Conservation (phyloP, 179 eudicot genomes). For the Patellifolia procumbens region DNA sequence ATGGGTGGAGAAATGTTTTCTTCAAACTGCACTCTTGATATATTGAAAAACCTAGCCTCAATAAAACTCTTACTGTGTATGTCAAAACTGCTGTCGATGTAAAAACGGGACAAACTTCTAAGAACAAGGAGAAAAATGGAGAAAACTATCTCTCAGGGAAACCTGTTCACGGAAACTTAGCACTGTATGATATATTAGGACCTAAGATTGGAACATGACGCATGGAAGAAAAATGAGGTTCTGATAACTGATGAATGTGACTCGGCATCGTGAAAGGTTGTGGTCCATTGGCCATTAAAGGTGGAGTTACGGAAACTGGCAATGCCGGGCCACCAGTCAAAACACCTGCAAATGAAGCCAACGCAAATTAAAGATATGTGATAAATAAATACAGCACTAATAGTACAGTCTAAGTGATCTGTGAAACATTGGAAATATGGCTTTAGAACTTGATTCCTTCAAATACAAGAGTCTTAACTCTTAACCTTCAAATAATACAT, state of each 20-base stretch:
- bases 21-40: slow-evolving; percentile 21
- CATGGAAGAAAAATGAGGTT: slow-evolving; percentile 51
- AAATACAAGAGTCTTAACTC: not conserved
- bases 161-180: slow-evolving; percentile 50
- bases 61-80: not conserved
- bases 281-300: slow-evolving; percentile 46
- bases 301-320: slow-evolving; percentile 52
- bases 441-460: not conserved
- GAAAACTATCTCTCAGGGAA: not conserved
- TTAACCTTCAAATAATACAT: not conserved
- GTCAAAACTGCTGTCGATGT: slow-evolving; percentile 19
- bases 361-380: not conserved
- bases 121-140: not conserved
- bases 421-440: not conserved
- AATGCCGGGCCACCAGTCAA: slow-evolving; percentile 50
- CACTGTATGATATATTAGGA: slow-evolving; percentile 41
- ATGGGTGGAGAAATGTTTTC: slow-evolving; percentile 32
- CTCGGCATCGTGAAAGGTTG: slow-evolving; percentile 50
- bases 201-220: slow-evolving; percentile 50
- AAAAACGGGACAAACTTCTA: slow-evolving; percentile 4
- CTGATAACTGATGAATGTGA: slow-evolving; percentile 53
- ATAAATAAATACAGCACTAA: not conserved
- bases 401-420: no score
- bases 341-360: slow-evolving; percentile 34
- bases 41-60: slow-evolving; percentile 13